Conservation (phyloP, 768 basidiomycete species). For the Ramaria rubella region DNA sequence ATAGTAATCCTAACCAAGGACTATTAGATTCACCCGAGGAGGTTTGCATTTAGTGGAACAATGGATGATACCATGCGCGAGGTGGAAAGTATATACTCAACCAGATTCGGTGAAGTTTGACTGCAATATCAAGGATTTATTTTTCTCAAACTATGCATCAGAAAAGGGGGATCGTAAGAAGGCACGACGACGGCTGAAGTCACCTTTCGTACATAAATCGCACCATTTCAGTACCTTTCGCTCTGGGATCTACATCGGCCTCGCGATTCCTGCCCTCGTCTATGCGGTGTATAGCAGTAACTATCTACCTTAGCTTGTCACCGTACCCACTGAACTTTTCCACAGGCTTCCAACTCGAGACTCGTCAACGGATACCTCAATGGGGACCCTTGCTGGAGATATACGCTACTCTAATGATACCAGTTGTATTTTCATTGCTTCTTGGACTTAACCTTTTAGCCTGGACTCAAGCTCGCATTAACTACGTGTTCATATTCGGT, state of each 20-base stretch:
- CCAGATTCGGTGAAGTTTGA: slow-evolving; percentile 53
- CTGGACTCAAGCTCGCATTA: slow-evolving; percentile 73
- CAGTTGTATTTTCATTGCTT: slow-evolving; percentile 66
- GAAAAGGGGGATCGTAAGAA: slow-evolving; percentile 72
- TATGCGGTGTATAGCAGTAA: slow-evolving; percentile 58
- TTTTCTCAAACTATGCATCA: slow-evolving; percentile 29
- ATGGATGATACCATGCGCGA: slow-evolving; percentile 65
- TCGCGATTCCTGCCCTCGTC: slow-evolving; percentile 62
- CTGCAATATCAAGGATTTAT: slow-evolving; percentile 1
- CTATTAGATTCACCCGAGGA: slow-evolving; percentile 65
- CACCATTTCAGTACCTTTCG: slow-evolving; percentile 70
- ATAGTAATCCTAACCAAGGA: too few relatives aligned
- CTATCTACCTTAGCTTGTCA: not conserved
- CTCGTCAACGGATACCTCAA: slow-evolving; percentile 48
- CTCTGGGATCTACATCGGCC: slow-evolving; percentile 65
- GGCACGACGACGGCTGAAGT: slow-evolving; percentile 62
- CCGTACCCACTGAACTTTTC: not conserved
- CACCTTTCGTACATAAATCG: slow-evolving; percentile 41
- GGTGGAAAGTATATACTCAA: slow-evolving; percentile 72
- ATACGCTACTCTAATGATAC: slow-evolving; percentile 69
- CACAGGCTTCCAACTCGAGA: slow-evolving; percentile 50
- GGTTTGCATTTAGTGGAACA: slow-evolving; percentile 56
- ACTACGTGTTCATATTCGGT: slow-evolving; percentile 93
- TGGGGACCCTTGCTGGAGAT: slow-evolving; percentile 73
- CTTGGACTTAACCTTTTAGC: slow-evolving; percentile 80